These are phyloP conservation scores for Phytopythium kandeliae DNA, from an alignment of 352 stramenopile species.

Conservation along the genomic window DNA sequence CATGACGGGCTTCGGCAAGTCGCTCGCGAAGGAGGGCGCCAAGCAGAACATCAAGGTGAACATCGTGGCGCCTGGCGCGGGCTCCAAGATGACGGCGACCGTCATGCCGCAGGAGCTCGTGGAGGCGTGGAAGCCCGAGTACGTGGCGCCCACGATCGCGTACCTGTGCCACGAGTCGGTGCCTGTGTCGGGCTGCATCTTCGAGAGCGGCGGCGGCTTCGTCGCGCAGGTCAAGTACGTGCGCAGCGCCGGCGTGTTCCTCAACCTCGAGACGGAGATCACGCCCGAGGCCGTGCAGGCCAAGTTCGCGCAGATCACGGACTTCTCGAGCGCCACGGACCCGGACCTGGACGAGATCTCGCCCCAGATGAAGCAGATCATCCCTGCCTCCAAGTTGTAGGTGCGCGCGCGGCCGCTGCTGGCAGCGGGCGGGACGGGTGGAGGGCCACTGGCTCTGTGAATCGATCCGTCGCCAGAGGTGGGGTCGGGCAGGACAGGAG, in stretches of 20 bases:
- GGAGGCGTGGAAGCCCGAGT: conserved; percentile 84
- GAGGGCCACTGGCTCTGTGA: too few species aligned
- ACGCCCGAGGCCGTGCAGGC: conserved; percentile 70
- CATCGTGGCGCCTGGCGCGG: conserved; percentile 79
- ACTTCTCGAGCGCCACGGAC: conserved; percentile 71
- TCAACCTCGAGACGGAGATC: conserved; percentile 68
- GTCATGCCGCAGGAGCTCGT: conserved; percentile 83
- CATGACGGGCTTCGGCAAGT: conserved; percentile 91
- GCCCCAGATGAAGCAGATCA: conserved; percentile 78
- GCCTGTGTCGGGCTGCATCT: conserved; percentile 65
- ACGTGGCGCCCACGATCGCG: conserved; percentile 81
- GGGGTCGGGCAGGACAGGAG: too few species aligned
- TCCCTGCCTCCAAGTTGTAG: conserved; percentile 65
- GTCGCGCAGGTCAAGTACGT: conserved; percentile 80
- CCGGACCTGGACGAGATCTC: conserved; percentile 71
- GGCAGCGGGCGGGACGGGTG: not conserved
- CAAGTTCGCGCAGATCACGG: conserved; percentile 70
- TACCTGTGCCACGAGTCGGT: conserved; percentile 85
- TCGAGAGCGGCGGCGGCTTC: conserved; percentile 84
- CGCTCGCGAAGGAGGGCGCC: conserved; percentile 84
- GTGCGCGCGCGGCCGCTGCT: not conserved
- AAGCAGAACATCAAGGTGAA: conserved; percentile 87
- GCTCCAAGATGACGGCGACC: conserved; percentile 84
- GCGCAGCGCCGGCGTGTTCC: conserved; percentile 58
- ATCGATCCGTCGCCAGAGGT: too few species aligned